Conservation (phyloP, 2,329 filamentous ascomycete species). For the Colletotrichum abscissum region DNA sequence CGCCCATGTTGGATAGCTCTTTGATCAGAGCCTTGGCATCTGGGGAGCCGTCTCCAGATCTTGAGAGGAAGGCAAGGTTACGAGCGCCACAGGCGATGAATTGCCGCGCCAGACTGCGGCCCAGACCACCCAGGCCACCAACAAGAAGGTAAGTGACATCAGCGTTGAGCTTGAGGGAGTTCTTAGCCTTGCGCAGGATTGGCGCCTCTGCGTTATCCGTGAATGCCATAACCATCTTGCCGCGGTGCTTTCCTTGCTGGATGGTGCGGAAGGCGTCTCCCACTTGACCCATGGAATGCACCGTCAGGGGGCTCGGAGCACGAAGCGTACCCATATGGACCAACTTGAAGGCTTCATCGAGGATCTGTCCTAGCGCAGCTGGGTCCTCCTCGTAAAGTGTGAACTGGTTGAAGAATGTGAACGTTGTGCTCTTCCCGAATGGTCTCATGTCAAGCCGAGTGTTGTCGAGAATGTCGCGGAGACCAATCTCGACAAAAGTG, state of each 20-base stretch:
- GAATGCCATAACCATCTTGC: constrained; percentile 49
- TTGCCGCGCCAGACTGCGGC: constrained; percentile 39
- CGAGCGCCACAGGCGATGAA: constrained; percentile 41
- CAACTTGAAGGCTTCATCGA: not conserved
- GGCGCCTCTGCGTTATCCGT: not conserved
- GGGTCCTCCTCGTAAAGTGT: not conserved
- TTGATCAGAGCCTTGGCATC: constrained; percentile 25
- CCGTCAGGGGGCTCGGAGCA: constrained; percentile 36
- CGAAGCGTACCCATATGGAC: not conserved
- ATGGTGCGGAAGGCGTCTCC: constrained; percentile 52
- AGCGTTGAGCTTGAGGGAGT: constrained; percentile 20
- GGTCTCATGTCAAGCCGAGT: constrained; percentile 56
- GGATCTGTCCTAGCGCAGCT: constrained; percentile 35
- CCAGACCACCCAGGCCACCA: constrained; percentile 44
- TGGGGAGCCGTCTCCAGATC: constrained; percentile 39
- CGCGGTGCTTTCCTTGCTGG: constrained; percentile 51
- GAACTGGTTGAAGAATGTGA: constrained; percentile 46
- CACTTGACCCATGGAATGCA: constrained; percentile 28
- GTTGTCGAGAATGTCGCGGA: constrained; percentile 48
- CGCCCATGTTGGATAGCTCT: constrained; percentile 34
- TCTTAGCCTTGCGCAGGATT: not conserved
- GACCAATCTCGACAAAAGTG: constrained; percentile 54
- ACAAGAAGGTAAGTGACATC: constrained; percentile 44
- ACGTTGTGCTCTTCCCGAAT: constrained; percentile 52
- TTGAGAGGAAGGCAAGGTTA: constrained; percentile 44